Evolutionary conservation across 805 yeast genomes (phyloP), one percentile per base, ranked within the genome.

Genomic region (Candida krabiensis): DNA sequence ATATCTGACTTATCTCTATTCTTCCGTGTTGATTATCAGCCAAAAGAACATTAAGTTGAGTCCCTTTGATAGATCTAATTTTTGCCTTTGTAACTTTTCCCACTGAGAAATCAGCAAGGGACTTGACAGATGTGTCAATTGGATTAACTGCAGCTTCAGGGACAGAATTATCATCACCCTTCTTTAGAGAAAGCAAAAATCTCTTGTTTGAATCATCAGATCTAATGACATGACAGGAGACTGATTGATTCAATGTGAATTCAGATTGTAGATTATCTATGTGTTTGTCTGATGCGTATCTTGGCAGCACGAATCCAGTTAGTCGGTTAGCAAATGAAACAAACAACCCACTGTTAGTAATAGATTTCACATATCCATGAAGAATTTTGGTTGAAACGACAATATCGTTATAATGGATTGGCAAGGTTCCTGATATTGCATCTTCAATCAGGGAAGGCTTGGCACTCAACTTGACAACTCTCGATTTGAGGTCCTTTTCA

Each of bases 21-120:
- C 95, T 77, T 26, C 95, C 97, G 52, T 77, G 84, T 44, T 80
- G 68, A 55, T 84, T 81, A 43, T 83, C 93, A 37, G 93, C 89
- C 31, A 89, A 67, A 34, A 74, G 74, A 14, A 90, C 84, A 51
- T 81, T 80, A 49, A 90, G 66, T 63, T 86, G 93, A 5, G 86
- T 78, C 22, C 75, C 78, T 56, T 84, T 86, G 25, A 86, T 73
- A 1, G 81, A 66, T 33, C 73, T 80, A 38, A 90, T 64, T 13
- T 58, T 55, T 27, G 83, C 91, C 43, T 75, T 71, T 7, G 89
- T 80, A 16, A 71, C 42, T 28, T 66, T 73, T 32, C 95, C 96
- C 13, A 80, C 72, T 4, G 64, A 58, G 50, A 64, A 76, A 18
- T 86, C 88, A 26, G 67, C 66, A 28, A 76, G 49, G 4, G 52